phyloP scores from a whole-genome alignment of 768 basidiomycete species.

The Asterophora parasitica region DNA sequence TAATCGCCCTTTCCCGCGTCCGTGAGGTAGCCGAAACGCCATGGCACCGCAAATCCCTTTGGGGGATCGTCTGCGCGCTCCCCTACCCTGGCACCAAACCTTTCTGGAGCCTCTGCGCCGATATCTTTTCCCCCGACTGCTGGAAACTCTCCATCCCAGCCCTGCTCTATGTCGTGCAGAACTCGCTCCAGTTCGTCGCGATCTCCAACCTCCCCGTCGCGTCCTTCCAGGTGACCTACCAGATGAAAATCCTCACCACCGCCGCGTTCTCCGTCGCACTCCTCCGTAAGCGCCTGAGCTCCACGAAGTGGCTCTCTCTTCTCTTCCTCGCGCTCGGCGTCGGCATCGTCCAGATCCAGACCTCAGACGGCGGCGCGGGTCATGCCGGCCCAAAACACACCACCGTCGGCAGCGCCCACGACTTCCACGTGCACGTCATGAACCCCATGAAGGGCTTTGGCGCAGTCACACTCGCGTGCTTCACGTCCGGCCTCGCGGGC shows the following conservation, averaged over 20 bases:
- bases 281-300: constrained; percentile 67
- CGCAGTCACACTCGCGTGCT: constrained; percentile 80
- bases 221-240: constrained; percentile 96
- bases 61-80: constrained; percentile 29
- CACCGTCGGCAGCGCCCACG: constrained; percentile 65
- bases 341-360: constrained; percentile 92
- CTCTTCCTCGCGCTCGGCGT: constrained; percentile 89
- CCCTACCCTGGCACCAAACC: constrained; percentile 43
- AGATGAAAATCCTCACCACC: constrained; percentile 98
- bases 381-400: constrained; percentile 25
- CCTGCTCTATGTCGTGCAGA: constrained; percentile 92
- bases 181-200: constrained; percentile 95
- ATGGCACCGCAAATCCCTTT: constrained; percentile 37
- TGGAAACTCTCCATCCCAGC: constrained; percentile 99
- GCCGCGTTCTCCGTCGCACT: constrained; percentile 88
- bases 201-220: constrained; percentile 93
- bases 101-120: constrained; percentile 54
- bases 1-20: constrained; percentile 67
- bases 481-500: constrained; percentile 86
- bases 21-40: constrained; percentile 37
- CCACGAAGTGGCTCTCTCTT: constrained; percentile 82
- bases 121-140: constrained; percentile 87
- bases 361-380: constrained; percentile 25
- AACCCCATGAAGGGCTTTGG: constrained; percentile 76
- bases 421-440: constrained; percentile 72